Evolutionary conservation across 495 filamentous ascomycete species (phyloP).

Genomic region (Penicillium waksmanii): DNA sequence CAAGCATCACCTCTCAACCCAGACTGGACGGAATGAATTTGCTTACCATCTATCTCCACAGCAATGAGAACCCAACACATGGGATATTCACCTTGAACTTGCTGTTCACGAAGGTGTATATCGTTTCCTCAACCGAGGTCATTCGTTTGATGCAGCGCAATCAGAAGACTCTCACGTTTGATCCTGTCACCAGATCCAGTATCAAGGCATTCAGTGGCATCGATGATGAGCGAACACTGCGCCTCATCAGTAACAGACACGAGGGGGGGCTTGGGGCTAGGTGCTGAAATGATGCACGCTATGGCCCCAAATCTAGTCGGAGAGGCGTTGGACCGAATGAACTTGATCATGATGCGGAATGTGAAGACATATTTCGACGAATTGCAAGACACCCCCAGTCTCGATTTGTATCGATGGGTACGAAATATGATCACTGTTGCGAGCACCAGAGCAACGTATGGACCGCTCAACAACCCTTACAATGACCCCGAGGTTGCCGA

Average conservation of each 20-base stretch:
- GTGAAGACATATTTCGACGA: conserved; percentile 25
- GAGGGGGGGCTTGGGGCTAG: conserved; percentile 28
- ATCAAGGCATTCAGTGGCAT: conserved; percentile 28
- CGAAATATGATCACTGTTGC: conserved; percentile 48
- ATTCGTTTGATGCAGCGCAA: conserved; percentile 47
- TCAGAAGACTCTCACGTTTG: conserved; percentile 45
- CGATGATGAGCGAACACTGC: conserved; percentile 8
- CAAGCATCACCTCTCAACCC: no score
- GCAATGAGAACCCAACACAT: conserved; percentile 24
- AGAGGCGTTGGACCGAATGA: conserved; percentile 33
- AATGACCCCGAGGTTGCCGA: conserved; percentile 39
- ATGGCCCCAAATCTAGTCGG: conserved; percentile 35
- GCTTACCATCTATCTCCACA: conserved; percentile 4
- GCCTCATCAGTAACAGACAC: conserved; percentile 23
- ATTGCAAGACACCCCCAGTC: conserved; percentile 4
- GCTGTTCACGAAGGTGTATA: conserved; percentile 46
- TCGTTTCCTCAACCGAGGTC: conserved; percentile 46
- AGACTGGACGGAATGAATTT: neutral
- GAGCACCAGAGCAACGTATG: conserved; percentile 54
- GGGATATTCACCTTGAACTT: conserved; percentile 50
- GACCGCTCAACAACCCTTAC: conserved; percentile 56
- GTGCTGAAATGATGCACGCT: conserved; percentile 18
- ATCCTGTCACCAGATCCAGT: conserved; percentile 30
- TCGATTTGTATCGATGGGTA: conserved; percentile 45
- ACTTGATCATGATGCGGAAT: conserved; percentile 27